phyloP scores from a whole-genome alignment of 768 basidiomycete genomes.

The Leccinum incarnatum region DNA sequence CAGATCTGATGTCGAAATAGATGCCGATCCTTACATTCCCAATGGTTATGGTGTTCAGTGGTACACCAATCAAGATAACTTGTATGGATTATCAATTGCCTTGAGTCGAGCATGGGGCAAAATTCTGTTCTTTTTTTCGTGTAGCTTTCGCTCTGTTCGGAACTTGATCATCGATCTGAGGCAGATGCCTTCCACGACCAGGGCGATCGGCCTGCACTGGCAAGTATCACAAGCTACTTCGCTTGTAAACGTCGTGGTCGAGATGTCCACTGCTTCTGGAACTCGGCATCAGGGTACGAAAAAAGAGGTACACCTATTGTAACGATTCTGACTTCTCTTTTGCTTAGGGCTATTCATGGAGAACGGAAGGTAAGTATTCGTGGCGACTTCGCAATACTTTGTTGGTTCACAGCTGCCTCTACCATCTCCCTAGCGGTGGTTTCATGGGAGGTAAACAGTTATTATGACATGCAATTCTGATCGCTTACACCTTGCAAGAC shows the following conservation, averaged over 20 bases:
- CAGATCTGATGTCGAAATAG: too few species aligned
- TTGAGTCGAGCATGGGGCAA: slow-evolving; percentile 4
- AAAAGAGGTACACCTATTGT: not conserved
- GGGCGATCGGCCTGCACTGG: slow-evolving; percentile 76
- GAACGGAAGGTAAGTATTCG: slow-evolving; percentile 49
- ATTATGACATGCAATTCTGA: not conserved
- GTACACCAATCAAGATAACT: slow-evolving; percentile 24
- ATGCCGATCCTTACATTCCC: too few species aligned
- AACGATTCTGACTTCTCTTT: not conserved
- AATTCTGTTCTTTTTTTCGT: not conserved
- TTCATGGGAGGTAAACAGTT: slow-evolving; percentile 50
- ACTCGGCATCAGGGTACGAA: slow-evolving; percentile 64
- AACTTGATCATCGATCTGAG: slow-evolving; percentile 72
- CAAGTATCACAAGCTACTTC: slow-evolving; percentile 79
- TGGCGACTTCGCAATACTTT: not conserved
- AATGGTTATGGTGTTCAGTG: slow-evolving; percentile 24
- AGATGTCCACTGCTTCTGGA: slow-evolving; percentile 61
- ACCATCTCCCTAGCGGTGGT: slow-evolving; percentile 36
- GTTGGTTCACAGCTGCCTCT: not conserved
- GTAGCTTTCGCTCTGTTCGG: slow-evolving; percentile 65
- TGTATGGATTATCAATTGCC: slow-evolving; percentile 8
- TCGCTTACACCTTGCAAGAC: slow-evolving; percentile 34
- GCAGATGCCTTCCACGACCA: slow-evolving; percentile 47
- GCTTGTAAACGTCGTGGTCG: slow-evolving; percentile 64
- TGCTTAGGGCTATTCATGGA: slow-evolving; percentile 64